These are phyloP conservation scores for Capsella bursapastoris DNA, from an alignment of 345 rosid species.

Conservation along the genomic window DNA sequence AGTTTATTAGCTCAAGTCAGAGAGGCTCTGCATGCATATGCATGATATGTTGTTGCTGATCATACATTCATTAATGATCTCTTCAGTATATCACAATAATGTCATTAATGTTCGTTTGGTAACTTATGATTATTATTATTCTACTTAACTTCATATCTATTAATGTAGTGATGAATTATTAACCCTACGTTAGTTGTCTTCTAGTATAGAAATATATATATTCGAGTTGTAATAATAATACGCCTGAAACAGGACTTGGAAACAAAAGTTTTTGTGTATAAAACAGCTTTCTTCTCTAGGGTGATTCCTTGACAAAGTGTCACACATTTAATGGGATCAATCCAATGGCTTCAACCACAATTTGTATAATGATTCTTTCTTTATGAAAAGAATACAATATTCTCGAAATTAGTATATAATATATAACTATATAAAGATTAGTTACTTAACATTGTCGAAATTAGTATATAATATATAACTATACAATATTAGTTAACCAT, in stretches of 20 bases:
- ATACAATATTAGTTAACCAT: background rate
- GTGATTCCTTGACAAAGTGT: slow-evolving; percentile 14
- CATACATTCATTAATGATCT: too few relatives aligned
- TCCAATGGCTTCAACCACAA: slow-evolving; percentile 19
- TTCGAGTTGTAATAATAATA: background rate
- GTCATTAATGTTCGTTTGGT: background rate
- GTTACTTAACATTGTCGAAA: background rate
- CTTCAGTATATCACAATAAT: too few relatives aligned
- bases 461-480: background rate
- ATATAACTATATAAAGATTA: background rate
- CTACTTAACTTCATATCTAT: background rate
- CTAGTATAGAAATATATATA: slow-evolving; percentile 4
- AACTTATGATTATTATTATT: background rate
- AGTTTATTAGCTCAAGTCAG: too few relatives aligned
- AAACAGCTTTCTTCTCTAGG: slow-evolving; percentile 1
- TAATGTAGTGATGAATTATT: background rate
- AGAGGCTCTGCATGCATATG: too few relatives aligned
- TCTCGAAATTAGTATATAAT: background rate
- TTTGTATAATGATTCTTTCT: background rate
- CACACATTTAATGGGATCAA: slow-evolving; percentile 7
- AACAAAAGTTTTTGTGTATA: background rate
- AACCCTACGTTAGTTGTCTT: slow-evolving; percentile 19
- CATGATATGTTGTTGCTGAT: too few relatives aligned
- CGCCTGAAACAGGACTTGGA: background rate
- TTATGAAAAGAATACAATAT: background rate